A percentile compares a stretch with the other conserved stretches of the same genome.
Conservation (phyloP, 495 filamentous ascomycete genomes). For the Xylaria palmicola region DNA sequence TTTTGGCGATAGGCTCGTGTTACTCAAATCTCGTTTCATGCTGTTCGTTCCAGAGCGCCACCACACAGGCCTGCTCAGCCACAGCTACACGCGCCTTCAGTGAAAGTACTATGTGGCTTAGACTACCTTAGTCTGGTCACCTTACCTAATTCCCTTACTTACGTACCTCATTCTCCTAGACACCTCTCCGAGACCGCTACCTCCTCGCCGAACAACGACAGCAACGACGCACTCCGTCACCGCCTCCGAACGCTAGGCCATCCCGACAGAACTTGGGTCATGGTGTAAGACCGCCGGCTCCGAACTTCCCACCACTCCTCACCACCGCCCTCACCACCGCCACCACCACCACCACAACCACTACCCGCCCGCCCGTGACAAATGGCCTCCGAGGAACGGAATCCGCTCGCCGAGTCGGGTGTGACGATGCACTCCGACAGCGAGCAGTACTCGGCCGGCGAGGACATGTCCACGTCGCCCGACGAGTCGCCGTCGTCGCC, state of each 20-base stretch:
- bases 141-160: neutral
- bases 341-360: constrained; percentile 12
- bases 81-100: too few relatives aligned
- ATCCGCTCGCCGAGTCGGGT: constrained; percentile 72
- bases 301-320: neutral
- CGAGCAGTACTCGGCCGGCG: constrained; percentile 79
- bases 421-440: constrained; percentile 87
- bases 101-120: too few relatives aligned
- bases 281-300: neutral
- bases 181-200: constrained; percentile 7
- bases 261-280: neutral
- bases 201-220: neutral
- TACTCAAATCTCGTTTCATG: too few relatives aligned
- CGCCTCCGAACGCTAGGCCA: neutral
- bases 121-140: neutral
- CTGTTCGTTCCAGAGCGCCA: too few relatives aligned
- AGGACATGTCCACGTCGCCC: constrained; percentile 60
- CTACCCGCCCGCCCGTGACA: too few relatives aligned
- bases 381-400: constrained; percentile 50
- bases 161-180: neutral
- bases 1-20: too few relatives aligned
- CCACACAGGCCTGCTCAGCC: too few relatives aligned
- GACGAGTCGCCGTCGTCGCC: constrained; percentile 65
- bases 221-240: neutral
- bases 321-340: neutral